Percentiles rank a stretch among this genome's conserved stretches.
Evolutionary conservation across 352 stramenopile genomes (phyloP).

Genomic region (Blastocystis sp.): DNA sequence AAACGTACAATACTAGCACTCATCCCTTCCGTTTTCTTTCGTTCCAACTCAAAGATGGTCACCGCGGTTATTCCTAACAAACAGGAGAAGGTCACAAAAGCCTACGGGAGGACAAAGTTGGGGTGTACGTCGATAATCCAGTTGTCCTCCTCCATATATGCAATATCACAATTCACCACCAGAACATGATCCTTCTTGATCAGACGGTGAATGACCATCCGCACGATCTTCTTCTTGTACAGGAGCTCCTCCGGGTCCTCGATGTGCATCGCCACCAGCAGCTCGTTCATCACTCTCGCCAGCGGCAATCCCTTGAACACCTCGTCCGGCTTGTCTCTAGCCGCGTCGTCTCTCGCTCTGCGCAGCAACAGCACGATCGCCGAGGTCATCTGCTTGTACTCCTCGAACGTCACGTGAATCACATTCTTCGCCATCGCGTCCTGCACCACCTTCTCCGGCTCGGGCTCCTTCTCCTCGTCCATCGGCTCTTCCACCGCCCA

Average conservation of each 20-base stretch:
- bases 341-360: constrained; percentile 70
- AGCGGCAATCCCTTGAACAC: constrained; percentile 76
- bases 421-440: neutral
- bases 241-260: constrained; percentile 77
- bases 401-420: constrained; percentile 80
- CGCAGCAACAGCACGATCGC: constrained; percentile 79
- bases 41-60: neutral
- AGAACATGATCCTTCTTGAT: constrained; percentile 76
- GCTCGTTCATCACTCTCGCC: constrained; percentile 78
- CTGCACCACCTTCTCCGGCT: neutral
- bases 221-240: constrained; percentile 76
- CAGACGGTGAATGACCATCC: constrained; percentile 77
- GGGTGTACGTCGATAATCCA: constrained; percentile 70
- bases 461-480: neutral
- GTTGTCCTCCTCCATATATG: constrained; percentile 59
- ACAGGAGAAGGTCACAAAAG: neutral
- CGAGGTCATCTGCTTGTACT: constrained; percentile 81
- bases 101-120: constrained; percentile 69
- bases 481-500: constrained; percentile 18
- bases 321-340: constrained; percentile 72
- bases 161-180: constrained; percentile 68
- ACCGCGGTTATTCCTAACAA: neutral
- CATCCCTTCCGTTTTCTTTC: constrained; percentile 26
- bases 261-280: constrained; percentile 77
- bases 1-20: constrained; percentile 34